Percentiles rank a stretch among this genome's conserved stretches.
These are phyloP conservation scores for Tricholoma flavovirens DNA, from an alignment of 768 basidiomycete genomes.

Conservation along the genomic window DNA sequence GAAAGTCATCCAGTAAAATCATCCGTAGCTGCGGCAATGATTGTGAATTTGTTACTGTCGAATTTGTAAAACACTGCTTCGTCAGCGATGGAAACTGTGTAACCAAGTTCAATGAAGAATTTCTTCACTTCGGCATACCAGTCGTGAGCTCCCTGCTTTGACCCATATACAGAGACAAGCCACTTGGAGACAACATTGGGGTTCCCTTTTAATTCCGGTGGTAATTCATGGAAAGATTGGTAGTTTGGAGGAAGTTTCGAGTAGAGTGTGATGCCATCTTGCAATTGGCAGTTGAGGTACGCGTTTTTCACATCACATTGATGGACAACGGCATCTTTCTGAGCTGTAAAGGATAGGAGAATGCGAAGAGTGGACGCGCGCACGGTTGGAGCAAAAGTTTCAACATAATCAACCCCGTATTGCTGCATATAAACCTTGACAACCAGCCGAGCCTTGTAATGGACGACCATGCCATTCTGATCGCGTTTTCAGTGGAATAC, in stretches of 20 bases:
- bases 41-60: conserved; percentile 5
- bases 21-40: not conserved
- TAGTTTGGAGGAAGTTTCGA: not conserved
- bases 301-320: no score
- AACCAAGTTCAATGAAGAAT: conserved; percentile 3
- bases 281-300: not conserved
- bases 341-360: no score
- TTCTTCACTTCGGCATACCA: conserved; percentile 1
- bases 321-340: no score
- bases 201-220: not conserved
- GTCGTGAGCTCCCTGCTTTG: not conserved
- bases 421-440: no score
- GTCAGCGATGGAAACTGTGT: conserved; percentile 7
- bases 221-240: not conserved
- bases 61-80: conserved; percentile 20
- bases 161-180: not conserved
- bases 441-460: not conserved
- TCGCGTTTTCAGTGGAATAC: not conserved
- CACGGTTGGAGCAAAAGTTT: not conserved
- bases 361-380: not conserved
- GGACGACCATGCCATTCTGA: not conserved
- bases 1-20: no score
- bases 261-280: not conserved
- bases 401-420: no score
- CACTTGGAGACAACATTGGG: not conserved